phyloP scores from a whole-genome alignment of 2,329 filamentous ascomycete genomes.

The Xylariaceae sp. region DNA sequence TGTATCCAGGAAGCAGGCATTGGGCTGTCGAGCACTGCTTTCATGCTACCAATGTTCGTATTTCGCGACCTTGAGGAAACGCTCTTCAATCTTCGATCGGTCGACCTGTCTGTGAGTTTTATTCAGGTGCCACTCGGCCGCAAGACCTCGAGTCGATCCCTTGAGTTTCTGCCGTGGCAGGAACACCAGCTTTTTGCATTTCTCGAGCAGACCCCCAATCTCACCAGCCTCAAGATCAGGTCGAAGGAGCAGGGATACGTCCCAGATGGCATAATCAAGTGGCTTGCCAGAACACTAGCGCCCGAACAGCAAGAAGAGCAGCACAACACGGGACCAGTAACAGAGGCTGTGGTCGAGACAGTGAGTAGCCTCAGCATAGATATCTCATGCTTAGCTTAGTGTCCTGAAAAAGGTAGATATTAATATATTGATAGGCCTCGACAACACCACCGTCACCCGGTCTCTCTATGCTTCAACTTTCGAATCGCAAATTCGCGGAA shows the following conservation, averaged over 20 bases:
- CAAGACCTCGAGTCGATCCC: conserved; percentile 13
- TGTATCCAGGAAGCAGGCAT: conserved; percentile 13
- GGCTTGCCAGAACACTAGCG: too few relatives aligned
- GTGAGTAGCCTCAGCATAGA: too few relatives aligned
- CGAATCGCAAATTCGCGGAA: too few relatives aligned
- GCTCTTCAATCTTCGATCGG: conserved; percentile 10
- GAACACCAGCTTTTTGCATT: conserved; percentile 17
- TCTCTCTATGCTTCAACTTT: too few relatives aligned
- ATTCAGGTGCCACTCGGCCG: conserved; percentile 11
- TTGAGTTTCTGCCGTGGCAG: conserved; percentile 18
- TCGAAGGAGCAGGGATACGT: neutral
- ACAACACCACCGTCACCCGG: too few relatives aligned
- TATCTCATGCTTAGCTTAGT: too few relatives aligned
- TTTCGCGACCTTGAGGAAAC: conserved; percentile 7
- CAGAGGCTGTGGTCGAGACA: too few relatives aligned
- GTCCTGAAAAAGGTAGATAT: too few relatives aligned
- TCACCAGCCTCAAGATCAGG: conserved; percentile 1
- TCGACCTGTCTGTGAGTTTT: conserved; percentile 20
- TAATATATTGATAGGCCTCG: too few relatives aligned
- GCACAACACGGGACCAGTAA: too few relatives aligned
- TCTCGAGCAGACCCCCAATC: conserved; percentile 17
- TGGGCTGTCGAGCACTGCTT: conserved; percentile 21
- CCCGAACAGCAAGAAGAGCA: too few relatives aligned
- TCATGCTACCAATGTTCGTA: conserved; percentile 14
- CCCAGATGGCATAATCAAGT: neutral